Percentiles rank a stretch among this genome's conserved stretches.
phyloP scores from a whole-genome alignment of 805 yeast genomes.

The Yarrowia divulgata region DNA sequence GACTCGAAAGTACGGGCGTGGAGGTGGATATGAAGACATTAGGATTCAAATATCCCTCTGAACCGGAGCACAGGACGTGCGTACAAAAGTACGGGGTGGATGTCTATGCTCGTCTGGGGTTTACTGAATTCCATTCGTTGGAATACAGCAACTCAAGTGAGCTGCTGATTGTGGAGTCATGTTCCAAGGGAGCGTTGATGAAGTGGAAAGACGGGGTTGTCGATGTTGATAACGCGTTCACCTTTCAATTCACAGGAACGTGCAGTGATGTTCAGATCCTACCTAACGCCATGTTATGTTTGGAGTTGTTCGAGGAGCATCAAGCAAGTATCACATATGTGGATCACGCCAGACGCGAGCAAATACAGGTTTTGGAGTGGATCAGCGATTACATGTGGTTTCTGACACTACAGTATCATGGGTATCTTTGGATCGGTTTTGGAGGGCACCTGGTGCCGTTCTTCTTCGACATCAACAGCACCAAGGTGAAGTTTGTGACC shows the following conservation, averaged over 20 bases:
- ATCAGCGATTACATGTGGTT: conserved; percentile 4
- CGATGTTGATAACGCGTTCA: conserved; percentile 4
- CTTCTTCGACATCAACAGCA: background rate
- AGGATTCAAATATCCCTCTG: background rate
- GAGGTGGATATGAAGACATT: conserved; percentile 17
- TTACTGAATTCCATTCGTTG: background rate
- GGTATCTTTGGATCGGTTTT: conserved; percentile 9
- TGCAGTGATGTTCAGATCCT: conserved; percentile 17
- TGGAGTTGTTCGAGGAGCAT: conserved; percentile 1
- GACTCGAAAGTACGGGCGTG: background rate
- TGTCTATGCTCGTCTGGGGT: background rate
- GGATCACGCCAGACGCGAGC: background rate
- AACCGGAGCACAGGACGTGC: background rate
- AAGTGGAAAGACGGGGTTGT: conserved; percentile 8
- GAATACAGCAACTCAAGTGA: conserved; percentile 1
- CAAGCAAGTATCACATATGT: conserved; percentile 4
- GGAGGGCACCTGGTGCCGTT: conserved; percentile 10
- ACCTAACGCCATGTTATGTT: background rate
- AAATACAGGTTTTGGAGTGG: conserved; percentile 8
- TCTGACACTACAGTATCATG: background rate
- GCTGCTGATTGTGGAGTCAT: background rate
- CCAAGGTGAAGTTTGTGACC: background rate
- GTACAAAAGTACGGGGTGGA: conserved; percentile 5
- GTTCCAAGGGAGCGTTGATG: conserved; percentile 6
- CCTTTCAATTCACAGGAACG: background rate